These are phyloP conservation scores for Calocera viscosa DNA, from an alignment of 768 basidiomycete species.

Conservation along the genomic window DNA sequence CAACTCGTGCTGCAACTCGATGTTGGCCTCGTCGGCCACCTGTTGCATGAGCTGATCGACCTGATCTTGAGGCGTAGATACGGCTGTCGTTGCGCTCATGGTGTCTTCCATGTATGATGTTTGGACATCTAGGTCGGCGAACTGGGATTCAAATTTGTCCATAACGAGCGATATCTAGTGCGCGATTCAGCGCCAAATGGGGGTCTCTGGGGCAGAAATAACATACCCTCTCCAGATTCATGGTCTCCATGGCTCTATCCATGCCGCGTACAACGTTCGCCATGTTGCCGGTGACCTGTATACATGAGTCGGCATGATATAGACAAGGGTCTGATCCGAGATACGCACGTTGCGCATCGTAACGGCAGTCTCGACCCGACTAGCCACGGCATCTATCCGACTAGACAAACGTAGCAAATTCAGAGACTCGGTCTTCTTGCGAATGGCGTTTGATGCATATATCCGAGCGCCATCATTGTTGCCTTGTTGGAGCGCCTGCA, in stretches of 20 bases:
- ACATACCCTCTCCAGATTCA: constrained; percentile 92
- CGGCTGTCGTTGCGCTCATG: constrained; percentile 85
- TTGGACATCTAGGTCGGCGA: constrained; percentile 93
- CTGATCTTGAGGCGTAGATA: constrained; percentile 92
- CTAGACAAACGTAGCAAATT: constrained; percentile 84
- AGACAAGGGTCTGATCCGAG: not conserved
- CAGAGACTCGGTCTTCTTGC: constrained; percentile 91
- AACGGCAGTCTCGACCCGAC: constrained; percentile 93
- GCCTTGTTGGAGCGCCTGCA: constrained; percentile 85
- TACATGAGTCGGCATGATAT: not conserved
- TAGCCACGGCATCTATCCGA: constrained; percentile 92
- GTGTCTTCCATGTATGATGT: constrained; percentile 97
- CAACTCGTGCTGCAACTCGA: constrained; percentile 87
- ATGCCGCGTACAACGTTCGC: constrained; percentile 90
- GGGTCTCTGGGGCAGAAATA: not conserved
- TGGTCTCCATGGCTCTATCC: constrained; percentile 98
- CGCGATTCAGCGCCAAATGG: not conserved
- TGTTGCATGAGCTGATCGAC: constrained; percentile 84
- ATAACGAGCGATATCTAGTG: constrained; percentile 87
- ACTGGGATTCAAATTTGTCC: constrained; percentile 98
- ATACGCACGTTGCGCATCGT: constrained; percentile 57
- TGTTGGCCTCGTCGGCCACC: constrained; percentile 93
- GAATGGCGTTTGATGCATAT: constrained; percentile 95
- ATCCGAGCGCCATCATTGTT: constrained; percentile 95
- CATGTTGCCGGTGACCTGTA: constrained; percentile 89